Percentiles rank a stretch among this genome's conserved stretches.
Conservation (phyloP, 768 basidiomycete species). For the Galerina marginata region DNA sequence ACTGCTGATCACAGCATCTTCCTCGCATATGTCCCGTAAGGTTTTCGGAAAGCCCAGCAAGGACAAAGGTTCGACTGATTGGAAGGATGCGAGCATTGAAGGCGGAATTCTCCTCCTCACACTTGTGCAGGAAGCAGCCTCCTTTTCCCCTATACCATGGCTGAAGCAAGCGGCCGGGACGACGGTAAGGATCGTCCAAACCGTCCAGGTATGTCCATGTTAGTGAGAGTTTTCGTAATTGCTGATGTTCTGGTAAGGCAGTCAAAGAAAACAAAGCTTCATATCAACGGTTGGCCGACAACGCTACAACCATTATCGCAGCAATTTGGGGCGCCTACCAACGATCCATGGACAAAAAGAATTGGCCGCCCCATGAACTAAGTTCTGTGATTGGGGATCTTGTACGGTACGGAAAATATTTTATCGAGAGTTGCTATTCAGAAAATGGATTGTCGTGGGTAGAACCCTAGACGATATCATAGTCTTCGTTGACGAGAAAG, state of each 20-base stretch:
- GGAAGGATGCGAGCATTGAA: slow-evolving; percentile 8
- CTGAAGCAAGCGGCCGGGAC: slow-evolving; percentile 22
- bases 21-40: neutral
- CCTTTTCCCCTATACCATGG: slow-evolving; percentile 23
- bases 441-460: neutral
- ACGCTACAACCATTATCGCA: slow-evolving; percentile 14
- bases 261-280: slow-evolving; percentile 23
- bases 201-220: slow-evolving; percentile 17
- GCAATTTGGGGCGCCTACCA: slow-evolving; percentile 18
- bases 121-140: slow-evolving; percentile 18
- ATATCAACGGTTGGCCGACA: slow-evolving; percentile 16
- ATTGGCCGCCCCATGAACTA: slow-evolving; percentile 18
- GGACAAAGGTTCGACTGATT: neutral
- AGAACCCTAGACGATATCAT: slow-evolving; percentile 17
- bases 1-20: neutral
- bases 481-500: slow-evolving; percentile 8
- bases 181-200: slow-evolving; percentile 19
- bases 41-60: neutral
- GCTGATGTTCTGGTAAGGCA: neutral
- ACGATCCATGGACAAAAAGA: slow-evolving; percentile 3
- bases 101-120: slow-evolving; percentile 7
- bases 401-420: slow-evolving; percentile 3
- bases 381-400: slow-evolving; percentile 11
- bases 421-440: neutral
- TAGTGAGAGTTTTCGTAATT: neutral